These are phyloP conservation scores for Trichosanthes truncata DNA, from an alignment of 306 rosid genomes.

Conservation along the genomic window DNA sequence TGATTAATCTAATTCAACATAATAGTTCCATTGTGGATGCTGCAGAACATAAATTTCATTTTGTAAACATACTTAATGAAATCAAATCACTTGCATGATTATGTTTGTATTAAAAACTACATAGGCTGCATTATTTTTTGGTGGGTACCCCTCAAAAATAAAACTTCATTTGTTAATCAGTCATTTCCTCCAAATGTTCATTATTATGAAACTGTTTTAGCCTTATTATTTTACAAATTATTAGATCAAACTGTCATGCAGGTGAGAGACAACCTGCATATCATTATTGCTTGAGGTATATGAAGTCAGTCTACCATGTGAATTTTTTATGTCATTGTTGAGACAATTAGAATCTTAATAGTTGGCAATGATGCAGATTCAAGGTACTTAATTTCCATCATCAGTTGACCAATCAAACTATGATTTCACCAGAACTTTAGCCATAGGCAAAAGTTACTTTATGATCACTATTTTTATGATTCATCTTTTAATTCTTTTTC, in stretches of 20 bases:
- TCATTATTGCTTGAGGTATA: neutral
- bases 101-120: neutral
- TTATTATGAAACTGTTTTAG: neutral
- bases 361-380: neutral
- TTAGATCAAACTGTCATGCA: neutral
- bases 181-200: neutral
- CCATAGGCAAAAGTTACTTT: neutral
- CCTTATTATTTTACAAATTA: neutral
- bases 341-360: conserved; percentile 2
- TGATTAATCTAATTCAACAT: neutral
- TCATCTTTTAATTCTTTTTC: neutral
- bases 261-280: neutral
- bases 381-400: neutral
- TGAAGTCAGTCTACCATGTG: neutral
- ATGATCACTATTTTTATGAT: neutral
- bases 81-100: conserved; percentile 3
- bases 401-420: neutral
- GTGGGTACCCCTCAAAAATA: neutral
- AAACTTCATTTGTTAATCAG: neutral
- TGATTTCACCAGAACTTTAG: neutral
- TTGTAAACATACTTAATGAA: neutral
- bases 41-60: neutral
- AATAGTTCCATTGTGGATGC: neutral
- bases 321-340: neutral
- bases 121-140: neutral